Evolutionary conservation across 768 basidiomycete genomes (phyloP), one percentile per base, ranked within the genome.

Genomic region (Cystobasidiopsis lactophilus): DNA sequence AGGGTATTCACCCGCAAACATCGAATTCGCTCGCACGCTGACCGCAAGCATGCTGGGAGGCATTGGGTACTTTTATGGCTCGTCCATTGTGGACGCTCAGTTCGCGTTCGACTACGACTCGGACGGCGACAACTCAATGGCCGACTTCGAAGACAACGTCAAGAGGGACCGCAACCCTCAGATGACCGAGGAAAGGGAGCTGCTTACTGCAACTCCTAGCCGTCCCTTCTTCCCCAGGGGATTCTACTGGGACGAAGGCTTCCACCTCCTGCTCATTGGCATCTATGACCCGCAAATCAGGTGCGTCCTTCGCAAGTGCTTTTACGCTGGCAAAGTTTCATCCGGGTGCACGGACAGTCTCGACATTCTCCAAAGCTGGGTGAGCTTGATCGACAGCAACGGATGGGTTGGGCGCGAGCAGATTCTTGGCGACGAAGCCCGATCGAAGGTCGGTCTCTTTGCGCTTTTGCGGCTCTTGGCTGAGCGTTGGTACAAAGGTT

Each of bases 221-320:
- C 74, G 91, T 33, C 86, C 85, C 59, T 96, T 96, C 71, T 96
- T 96, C 72, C 89, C 89, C 0, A 73, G 89, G 65, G 89, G 89
- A 18, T 96, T 96, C 68, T 96, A 96, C 66, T 96, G 89, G 89
- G 89, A 96, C 66, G 89, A 96, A 67, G 89, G 89, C 1, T 96
- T 96, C 72, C 89, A 96, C 67, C 68, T 95, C 29, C 67, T 86
- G 31, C 79, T 89, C 58, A 83, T 96, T 41, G 85, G 85, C 18
- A 77, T 79, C 61, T 89, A 82, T 82, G 91, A 96, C 62, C 85
- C 80, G 54, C 85, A 85, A 60, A 76, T 93, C 51, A 78, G 77
- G 78, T 77, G 54, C 47, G 7, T 35, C 16, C 33, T 16, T 35
- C 33, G 16, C 33, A 35, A 7, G 33, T 35, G 62, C 52, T 21